Base-by-base conservation (phyloP, 2,329 filamentous ascomycete genomes). In the Incumbomyces lentus region DNA sequence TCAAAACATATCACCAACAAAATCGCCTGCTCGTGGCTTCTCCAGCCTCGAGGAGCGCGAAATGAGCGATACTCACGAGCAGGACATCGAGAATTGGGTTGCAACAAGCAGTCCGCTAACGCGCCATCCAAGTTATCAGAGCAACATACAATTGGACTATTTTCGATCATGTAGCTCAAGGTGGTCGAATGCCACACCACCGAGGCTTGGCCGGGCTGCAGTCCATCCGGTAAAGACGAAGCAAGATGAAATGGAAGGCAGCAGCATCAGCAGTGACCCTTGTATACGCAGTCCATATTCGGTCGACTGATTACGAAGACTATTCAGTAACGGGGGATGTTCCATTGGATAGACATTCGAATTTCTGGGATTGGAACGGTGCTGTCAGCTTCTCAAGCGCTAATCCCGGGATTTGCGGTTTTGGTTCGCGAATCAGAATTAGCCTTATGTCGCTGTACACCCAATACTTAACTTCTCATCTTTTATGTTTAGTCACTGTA, bases 221-320 rank as follows among this genome's bases (percentile, higher is more conserved):
- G 29, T 40, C 10, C 6, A 26, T 26, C 5, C 6, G 22, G 26
- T 10, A n/a, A 40, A 22, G 7, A 22, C 13, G 2, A 26, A 30
- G 18, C 36, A 13, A 16, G 36, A 18, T 13, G 38, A 26, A 2
- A 26, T 12, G 17, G n/a, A 16, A 10, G 40, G 33, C 14, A 26
- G 33, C 17, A 26, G 16, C 10, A 16, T 13, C 29, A 17, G 6
- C 5, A 30, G 16, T 13, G 29, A 14, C 8, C n/a, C 14, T 32
- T 43, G 40, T 34, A 30, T 16, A n/a, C 13, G 16, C 10, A 43
- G 26, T 43, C 40, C 40, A 11, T 43, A 43, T 43, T 31, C 19
- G 8, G 40, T 43, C 14, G 40, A 43, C 29, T 43, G 40, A 43
- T 26, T 8, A 26, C 4, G 22, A 4, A 26, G 22, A 26, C 22